A percentile compares a stretch with the other conserved stretches of the same genome.
These are phyloP conservation scores for Sclerotiophoma versabilis DNA, from an alignment of 2,329 filamentous ascomycete genomes.

Conservation along the genomic window DNA sequence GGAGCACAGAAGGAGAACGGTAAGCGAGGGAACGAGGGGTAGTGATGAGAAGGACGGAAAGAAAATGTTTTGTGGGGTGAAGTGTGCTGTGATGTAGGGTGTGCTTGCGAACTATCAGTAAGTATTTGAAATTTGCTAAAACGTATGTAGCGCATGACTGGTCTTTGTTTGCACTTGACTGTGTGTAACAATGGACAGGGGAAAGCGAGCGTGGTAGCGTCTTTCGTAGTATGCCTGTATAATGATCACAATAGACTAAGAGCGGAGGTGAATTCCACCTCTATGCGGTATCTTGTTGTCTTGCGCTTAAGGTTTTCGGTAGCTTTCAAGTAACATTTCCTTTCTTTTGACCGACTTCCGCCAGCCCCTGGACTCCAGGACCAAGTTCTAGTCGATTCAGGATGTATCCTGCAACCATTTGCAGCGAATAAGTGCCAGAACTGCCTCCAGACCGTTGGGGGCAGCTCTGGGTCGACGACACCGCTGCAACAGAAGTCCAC, in stretches of 20 bases:
- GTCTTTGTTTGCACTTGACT: not conserved
- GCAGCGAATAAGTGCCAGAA: not conserved
- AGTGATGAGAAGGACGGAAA: not conserved
- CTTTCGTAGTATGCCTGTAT: not conserved
- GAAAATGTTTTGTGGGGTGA: slow-evolving; percentile 4
- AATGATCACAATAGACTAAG: not conserved
- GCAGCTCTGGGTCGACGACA: not conserved
- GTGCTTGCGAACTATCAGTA: not conserved
- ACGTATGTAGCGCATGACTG: not conserved
- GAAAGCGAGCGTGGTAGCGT: not conserved
- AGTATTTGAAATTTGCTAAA: not conserved
- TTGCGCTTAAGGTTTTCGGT: no score
- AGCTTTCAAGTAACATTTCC: no score
- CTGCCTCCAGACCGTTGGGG: slow-evolving; percentile 29
- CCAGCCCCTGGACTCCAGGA: no score
- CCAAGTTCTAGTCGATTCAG: not conserved
- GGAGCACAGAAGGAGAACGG: slow-evolving; percentile 19
- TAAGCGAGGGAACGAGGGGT: slow-evolving; percentile 17
- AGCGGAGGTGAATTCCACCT: no score
- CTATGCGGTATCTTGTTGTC: no score
- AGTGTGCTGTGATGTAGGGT: slow-evolving; percentile 28
- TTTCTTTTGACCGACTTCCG: no score
- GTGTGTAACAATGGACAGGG: not conserved
- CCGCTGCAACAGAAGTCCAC: not conserved
- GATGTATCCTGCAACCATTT: not conserved